Conservation (phyloP, 495 filamentous ascomycete species). For the Talaromyces proteolyticus region DNA sequence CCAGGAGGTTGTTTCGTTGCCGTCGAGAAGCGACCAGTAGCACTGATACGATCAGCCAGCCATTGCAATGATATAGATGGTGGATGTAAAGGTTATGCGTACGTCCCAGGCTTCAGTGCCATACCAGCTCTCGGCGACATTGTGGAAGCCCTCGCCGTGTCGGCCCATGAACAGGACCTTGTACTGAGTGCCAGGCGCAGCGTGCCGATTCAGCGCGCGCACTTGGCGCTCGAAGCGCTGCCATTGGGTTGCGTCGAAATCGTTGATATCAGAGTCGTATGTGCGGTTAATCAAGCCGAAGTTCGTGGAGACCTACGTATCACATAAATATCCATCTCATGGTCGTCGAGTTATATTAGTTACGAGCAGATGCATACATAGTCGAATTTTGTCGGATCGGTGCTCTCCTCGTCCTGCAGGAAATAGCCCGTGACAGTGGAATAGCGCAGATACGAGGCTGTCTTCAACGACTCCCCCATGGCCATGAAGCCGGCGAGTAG, state of each 20-base stretch:
- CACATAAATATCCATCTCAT: no score
- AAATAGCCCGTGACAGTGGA: conserved; percentile 64
- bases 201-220: conserved; percentile 42
- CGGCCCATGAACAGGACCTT: conserved; percentile 67
- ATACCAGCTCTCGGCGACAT: conserved; percentile 58
- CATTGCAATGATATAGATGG: background rate
- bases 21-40: conserved; percentile 69
- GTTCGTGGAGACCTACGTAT: conserved; percentile 38
- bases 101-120: conserved; percentile 63
- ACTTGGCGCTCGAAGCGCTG: conserved; percentile 54
- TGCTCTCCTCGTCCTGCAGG: conserved; percentile 61
- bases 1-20: conserved; percentile 64
- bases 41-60: conserved; percentile 27
- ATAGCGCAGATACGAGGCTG: conserved; percentile 36
- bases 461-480: background rate
- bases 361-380: conserved; percentile 41
- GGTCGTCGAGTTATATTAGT: no score
- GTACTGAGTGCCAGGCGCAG: conserved; percentile 35
- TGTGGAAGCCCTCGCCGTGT: conserved; percentile 71
- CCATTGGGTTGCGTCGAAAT: conserved; percentile 61
- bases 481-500: background rate
- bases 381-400: conserved; percentile 60
- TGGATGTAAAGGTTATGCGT: conserved; percentile 9
- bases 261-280: conserved; percentile 42
- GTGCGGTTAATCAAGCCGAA: conserved; percentile 58